Evolutionary conservation across 164 flowering plant genomes (phyloP), one percentile per base, ranked within the genome.

Genomic region (Vitis labrusca): DNA sequence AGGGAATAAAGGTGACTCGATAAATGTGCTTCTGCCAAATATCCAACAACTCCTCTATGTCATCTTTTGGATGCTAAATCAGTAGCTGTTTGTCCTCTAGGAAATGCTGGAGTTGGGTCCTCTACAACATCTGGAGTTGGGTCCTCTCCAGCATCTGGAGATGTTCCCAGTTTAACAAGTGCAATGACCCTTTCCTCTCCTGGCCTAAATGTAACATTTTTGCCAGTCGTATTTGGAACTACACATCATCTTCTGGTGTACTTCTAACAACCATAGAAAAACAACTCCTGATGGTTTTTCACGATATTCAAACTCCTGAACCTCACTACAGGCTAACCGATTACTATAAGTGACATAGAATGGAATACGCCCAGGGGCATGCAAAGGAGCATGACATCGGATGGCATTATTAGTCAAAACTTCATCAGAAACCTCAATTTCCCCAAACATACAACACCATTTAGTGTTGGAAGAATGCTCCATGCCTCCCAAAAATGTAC

Each of bases 391-490:
- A 67, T 74, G 84, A 76, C 94, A 89, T 53, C 94, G 82, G 16
- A 91, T 76, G 29, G 81, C 79, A 67, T 75, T 77, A 58, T 77
- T 74, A 57, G 71, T 56, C 75, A 89, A 16, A 63, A 81, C 77
- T 68, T 86, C 91, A 62, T 88, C 97, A 54, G 86, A 68, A 63
- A 88, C 90, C 80, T 88, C 94, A 66, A 85, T 74, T 77, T 91
- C 93, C 47, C 93, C 94, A 85, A 91, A 91, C 97, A 91, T 89
- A 73, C 94, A 91, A 59, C 87, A 78, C 97, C 97, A 91, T 16
- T 81, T 85, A 1, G 57, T 59, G 30, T 59, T 62, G 51, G 48
- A 30, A 66, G 70, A 68, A 48, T 67, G 64, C 64, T 79, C 76
- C 56, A 58, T 64, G 65, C 76, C 78, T 16, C 79, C 80, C 80